Conservation (phyloP, 805 yeast genomes). For the Priceomyces carsonii region DNA sequence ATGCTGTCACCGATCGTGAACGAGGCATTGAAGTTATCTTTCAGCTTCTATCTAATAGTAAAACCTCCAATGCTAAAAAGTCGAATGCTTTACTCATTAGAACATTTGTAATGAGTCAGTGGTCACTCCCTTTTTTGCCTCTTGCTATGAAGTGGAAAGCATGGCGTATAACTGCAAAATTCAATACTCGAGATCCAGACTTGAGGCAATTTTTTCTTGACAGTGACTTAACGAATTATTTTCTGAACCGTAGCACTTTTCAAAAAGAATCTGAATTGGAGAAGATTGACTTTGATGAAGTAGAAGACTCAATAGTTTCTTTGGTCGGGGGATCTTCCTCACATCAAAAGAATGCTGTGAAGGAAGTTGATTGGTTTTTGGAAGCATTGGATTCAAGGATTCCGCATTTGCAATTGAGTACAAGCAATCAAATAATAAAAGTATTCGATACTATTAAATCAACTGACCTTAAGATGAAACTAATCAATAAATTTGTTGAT, state of each 20-base stretch:
- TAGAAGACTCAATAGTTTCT: constrained; percentile 61
- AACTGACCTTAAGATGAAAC: constrained; percentile 53
- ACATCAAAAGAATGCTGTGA: constrained; percentile 52
- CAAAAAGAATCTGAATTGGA: constrained; percentile 41
- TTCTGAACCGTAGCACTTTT: constrained; percentile 47
- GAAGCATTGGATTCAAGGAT: constrained; percentile 47
- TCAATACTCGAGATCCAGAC: constrained; percentile 26
- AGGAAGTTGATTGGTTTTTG: constrained; percentile 63
- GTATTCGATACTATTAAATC: constrained; percentile 57
- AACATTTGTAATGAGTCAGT: constrained; percentile 72
- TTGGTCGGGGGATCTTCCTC: constrained; percentile 48
- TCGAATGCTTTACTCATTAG: constrained; percentile 53
- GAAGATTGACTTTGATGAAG: constrained; percentile 50
- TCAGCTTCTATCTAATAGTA: constrained; percentile 41
- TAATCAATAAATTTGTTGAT: constrained; percentile 50
- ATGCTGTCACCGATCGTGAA: constrained; percentile 28
- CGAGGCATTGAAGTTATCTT: constrained; percentile 26
- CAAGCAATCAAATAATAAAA: constrained; percentile 51
- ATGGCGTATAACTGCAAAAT: constrained; percentile 30
- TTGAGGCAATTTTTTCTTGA: constrained; percentile 32
- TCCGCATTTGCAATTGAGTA: constrained; percentile 38
- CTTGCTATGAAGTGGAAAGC: constrained; percentile 51
- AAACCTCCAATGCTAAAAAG: constrained; percentile 47
- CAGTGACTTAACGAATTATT: constrained; percentile 28
- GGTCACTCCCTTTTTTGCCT: constrained; percentile 36